Conservation (phyloP, 1,284 basidiomycete genomes). For the Papiliotrema flavescens region DNA sequence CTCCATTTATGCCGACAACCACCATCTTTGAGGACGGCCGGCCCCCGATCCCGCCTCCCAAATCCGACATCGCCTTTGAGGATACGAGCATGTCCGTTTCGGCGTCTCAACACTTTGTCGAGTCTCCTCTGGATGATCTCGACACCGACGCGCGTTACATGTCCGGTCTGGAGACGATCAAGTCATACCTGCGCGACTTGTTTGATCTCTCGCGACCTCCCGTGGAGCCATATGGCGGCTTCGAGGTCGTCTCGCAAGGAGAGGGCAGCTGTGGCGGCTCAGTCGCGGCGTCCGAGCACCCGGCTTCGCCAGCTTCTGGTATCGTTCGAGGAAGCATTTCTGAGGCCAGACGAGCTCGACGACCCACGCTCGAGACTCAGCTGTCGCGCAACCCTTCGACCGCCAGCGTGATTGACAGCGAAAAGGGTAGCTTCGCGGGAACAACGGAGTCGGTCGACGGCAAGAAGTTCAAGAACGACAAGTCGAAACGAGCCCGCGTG, state of each 20-base stretch:
- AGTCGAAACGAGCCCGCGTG: slow-evolving; percentile 69
- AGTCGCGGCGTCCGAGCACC: slow-evolving; percentile 14
- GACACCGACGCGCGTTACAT: slow-evolving; percentile 33
- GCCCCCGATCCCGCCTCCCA: not conserved
- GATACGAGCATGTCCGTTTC: slow-evolving; percentile 16
- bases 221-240: slow-evolving; percentile 40
- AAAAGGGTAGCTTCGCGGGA: not conserved
- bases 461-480: slow-evolving; percentile 84
- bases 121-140: slow-evolving; percentile 5
- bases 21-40: slow-evolving; percentile 13
- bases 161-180: slow-evolving; percentile 73
- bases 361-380: slow-evolving; percentile 23
- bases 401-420: slow-evolving; percentile 20
- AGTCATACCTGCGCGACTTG: slow-evolving; percentile 93
- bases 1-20: slow-evolving; percentile 56
- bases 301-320: slow-evolving; percentile 5
- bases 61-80: slow-evolving; percentile 7
- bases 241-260: slow-evolving; percentile 31
- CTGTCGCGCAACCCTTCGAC: slow-evolving; percentile 21
- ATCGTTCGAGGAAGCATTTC: slow-evolving; percentile 8
- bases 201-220: slow-evolving; percentile 64
- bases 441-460: slow-evolving; percentile 53
- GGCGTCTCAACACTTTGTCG: slow-evolving; percentile 33
- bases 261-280: slow-evolving; percentile 15
- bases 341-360: slow-evolving; percentile 17